Evolutionary conservation across 352 stramenopile species (phyloP).

Genomic region (Elongisporangium senticosum): DNA sequence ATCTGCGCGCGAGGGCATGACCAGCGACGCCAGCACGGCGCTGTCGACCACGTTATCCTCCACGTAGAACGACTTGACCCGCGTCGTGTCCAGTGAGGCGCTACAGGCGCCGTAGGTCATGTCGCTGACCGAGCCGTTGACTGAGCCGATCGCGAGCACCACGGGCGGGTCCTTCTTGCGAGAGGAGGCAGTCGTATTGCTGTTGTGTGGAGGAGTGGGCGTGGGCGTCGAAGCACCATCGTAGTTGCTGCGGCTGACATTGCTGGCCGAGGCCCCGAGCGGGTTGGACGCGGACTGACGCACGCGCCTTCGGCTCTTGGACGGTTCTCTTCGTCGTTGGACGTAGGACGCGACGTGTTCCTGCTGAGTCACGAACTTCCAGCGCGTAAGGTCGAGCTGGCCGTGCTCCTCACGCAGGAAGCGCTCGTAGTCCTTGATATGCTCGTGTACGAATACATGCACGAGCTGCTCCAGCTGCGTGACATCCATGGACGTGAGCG

Average conservation of each 20-base stretch:
- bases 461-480: slow-evolving; percentile 24
- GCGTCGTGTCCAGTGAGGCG: slow-evolving; percentile 26
- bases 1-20: slow-evolving; percentile 21
- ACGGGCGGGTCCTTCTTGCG: slow-evolving; percentile 7
- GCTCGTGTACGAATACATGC: slow-evolving; percentile 20
- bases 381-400: slow-evolving; percentile 18
- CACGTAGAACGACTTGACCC: slow-evolving; percentile 35
- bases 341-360: slow-evolving; percentile 26
- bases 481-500: slow-evolving; percentile 15
- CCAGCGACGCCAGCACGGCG: slow-evolving; percentile 30
- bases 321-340: slow-evolving; percentile 8
- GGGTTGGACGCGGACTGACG: background rate
- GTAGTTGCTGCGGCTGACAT: background rate
- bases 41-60: slow-evolving; percentile 26
- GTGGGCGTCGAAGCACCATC: background rate
- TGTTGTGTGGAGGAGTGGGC: background rate
- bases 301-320: background rate
- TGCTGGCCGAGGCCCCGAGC: background rate
- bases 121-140: slow-evolving; percentile 39
- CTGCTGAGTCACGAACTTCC: slow-evolving; percentile 35
- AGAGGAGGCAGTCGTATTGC: background rate
- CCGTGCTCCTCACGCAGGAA: slow-evolving; percentile 16
- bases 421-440: slow-evolving; percentile 24
- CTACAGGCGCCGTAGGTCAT: slow-evolving; percentile 24
- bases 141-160: slow-evolving; percentile 20